Base-by-base conservation (phyloP, 352 stramenopile genomes). In the Globisporangium acanthophoron region DNA sequence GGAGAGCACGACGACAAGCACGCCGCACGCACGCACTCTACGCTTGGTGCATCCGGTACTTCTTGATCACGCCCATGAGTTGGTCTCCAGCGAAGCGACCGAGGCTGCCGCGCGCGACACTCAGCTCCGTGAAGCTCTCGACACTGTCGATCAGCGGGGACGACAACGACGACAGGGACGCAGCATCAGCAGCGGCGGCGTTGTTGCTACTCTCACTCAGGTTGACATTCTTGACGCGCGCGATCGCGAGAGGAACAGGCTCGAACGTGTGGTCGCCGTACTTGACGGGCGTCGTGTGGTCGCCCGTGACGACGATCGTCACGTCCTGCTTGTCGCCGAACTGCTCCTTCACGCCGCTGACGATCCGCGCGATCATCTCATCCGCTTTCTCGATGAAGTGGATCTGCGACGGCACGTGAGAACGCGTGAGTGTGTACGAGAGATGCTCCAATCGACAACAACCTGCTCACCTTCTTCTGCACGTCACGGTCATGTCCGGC, bases 261-360 rank as follows among this genome's bases (percentile, higher is more conserved):
- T 95, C 86, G 58, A 95, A 94, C 33, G 77, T 95, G 71, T 95
- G 86, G 57, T 95, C 86, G 33, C 86, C 86, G 52, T 92, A 94
- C 58, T 89, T 77, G 29, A 92, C 84, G 21, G 86, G 86, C 5
- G 86, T 95, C 54, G 86, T 92, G 70, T 95, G 86, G 60, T 95
- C 86, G 12, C 86, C 86, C 3, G 86, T 95, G 39, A 95, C 73
- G n/a, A 95, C 69, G 33, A 95, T 90, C 33, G 80, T 90, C 24
- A 90, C 72, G 39, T 95, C 73, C 11, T 74, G 57, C 8, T 73
- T 60, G 1, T 66, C 64, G 2, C 70, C 65, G 35, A 65, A 69
- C 27, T 73, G 59, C 47, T 67, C 60, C n/a, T 78, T 67, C 35
- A 90, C 67, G 39, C 74, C 77, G 16, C 74, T 59, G 35, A 95